These are phyloP conservation scores for sunflower (Helianthus annuus) DNA, from an alignment of 129 eudicot genomes.

Conservation along the genomic window DNA sequence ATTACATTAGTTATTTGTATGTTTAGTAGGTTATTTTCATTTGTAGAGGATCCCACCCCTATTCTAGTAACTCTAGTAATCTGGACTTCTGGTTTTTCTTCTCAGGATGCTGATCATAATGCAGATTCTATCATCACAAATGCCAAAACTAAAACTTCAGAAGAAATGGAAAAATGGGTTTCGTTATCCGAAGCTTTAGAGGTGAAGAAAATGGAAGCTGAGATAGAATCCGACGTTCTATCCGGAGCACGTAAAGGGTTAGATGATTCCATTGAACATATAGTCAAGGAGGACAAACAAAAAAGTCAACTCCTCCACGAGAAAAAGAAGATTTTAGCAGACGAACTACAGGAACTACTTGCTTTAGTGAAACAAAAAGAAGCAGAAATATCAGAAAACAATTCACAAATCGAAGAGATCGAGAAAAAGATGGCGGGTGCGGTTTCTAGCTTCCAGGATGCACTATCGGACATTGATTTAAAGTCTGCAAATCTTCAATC, in stretches of 20 bases:
- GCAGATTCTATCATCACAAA: conserved; percentile 54
- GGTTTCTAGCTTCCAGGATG: conserved; percentile 56
- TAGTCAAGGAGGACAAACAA: conserved; percentile 57
- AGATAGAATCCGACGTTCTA: conserved; percentile 53
- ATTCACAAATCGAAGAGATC: conserved; percentile 48
- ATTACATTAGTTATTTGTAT: no score
- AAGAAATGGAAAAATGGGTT: conserved; percentile 56
- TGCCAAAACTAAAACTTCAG: conserved; percentile 54
- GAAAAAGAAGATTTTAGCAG: conserved; percentile 48
- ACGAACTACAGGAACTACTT: conserved; percentile 61
- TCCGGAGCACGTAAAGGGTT: conserved; percentile 49
- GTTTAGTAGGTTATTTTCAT: no score
- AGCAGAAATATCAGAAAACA: conserved; percentile 69
- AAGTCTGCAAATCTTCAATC: conserved; percentile 42
- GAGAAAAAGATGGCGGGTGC: conserved; percentile 62
- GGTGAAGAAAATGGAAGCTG: conserved; percentile 57
- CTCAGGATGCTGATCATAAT: conserved; percentile 63
- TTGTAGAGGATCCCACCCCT: background rate
- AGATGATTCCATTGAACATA: conserved; percentile 49
- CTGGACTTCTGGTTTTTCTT: conserved; percentile 16
- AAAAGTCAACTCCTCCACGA: conserved; percentile 55
- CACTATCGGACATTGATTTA: conserved; percentile 38
- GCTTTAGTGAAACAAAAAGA: conserved; percentile 75
- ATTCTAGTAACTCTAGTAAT: conserved; percentile 8
- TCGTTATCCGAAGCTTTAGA: conserved; percentile 55